phyloP scores from a whole-genome alignment of 2,329 filamentous ascomycete genomes.

The Exserohilum rostratum region DNA sequence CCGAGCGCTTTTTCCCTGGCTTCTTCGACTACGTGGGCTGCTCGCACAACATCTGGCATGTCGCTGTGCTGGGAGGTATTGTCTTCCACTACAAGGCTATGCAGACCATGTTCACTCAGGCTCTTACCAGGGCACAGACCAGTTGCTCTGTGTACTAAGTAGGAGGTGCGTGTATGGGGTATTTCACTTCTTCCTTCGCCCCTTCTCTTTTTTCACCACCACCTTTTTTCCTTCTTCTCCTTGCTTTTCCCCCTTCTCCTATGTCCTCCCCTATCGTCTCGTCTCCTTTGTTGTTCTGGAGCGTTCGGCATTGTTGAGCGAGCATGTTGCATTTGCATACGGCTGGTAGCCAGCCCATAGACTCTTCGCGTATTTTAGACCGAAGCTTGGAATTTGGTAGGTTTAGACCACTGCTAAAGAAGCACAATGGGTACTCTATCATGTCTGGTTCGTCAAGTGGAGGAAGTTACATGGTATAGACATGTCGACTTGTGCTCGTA shows the following conservation, averaged over 20 bases:
- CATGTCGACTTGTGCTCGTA: too few species aligned
- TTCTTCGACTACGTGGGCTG: conserved; percentile 95
- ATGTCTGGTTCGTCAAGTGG: background rate
- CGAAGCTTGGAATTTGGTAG: background rate
- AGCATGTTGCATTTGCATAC: conserved; percentile 9
- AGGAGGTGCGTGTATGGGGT: background rate
- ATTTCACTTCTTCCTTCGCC: background rate
- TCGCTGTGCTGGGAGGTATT: conserved; percentile 92
- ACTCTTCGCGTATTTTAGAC: background rate
- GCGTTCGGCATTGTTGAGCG: conserved; percentile 9
- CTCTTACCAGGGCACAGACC: conserved; percentile 47
- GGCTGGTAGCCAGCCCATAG: background rate
- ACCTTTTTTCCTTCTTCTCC: background rate
- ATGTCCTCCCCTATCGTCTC: background rate
- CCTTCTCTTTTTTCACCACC: background rate
- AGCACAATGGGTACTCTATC: background rate
- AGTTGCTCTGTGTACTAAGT: conserved; percentile 42
- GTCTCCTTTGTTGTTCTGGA: background rate
- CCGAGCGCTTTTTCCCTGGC: conserved; percentile 90
- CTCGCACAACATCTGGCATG: conserved; percentile 97
- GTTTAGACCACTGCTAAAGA: background rate
- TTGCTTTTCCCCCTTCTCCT: background rate
- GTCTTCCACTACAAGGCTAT: conserved; percentile 97
- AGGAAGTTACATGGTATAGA: background rate
- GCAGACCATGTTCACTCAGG: conserved; percentile 84